Base-by-base conservation (phyloP, 2,329 filamentous ascomycete genomes). In the Paramyrothecium sp. region DNA sequence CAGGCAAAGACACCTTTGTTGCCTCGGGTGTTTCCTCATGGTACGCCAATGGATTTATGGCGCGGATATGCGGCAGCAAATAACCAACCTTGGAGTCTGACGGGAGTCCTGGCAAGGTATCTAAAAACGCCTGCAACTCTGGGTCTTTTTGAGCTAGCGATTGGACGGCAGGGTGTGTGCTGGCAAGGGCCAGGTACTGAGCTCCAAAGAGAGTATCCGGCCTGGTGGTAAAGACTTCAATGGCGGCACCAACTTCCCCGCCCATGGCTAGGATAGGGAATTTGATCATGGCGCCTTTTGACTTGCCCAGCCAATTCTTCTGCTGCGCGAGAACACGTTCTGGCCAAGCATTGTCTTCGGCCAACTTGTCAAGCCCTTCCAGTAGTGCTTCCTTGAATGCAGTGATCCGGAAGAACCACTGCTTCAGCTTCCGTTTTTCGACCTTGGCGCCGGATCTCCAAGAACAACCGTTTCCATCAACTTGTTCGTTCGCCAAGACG, bases 371-470 rank as follows among this genome's bases (percentile, higher is more conserved):
- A 1, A 96, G 79, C 60, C 91, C 91, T 26, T 86, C 77, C 23
- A 96, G 76, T 8, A 96, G 76, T 3, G 84, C 79, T 55, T 94
- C 87, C 60, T 90, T 86, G 67, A 90, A 95, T 52, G 85, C 83
- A 3, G 91, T 94, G 67, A 95, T 96, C 60, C 87, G 87, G 61
- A 96, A 85, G 71, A 96, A 96, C 92, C 92, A 97, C 72, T 97
- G 92, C 73, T 90, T 91, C 51, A 96, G 78, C 63, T 85, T 84
- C 58, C 85, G 79, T 75, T 92, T 90, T 73, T 95, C 89, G 19
- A 96, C 91, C 69, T 89, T 88, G 53, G 90, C 92, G 11, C 92
- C 92, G 1, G 91, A 95, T 56, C 92, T 85, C 92, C 92, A 97
- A 2, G 92, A 96, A 65, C 80, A 85, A 33, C 92, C 92, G 67